A percentile compares a stretch with the other conserved stretches of the same genome.
Evolutionary conservation across 768 basidiomycete species (phyloP).

Genomic region (Paxillus involutus): DNA sequence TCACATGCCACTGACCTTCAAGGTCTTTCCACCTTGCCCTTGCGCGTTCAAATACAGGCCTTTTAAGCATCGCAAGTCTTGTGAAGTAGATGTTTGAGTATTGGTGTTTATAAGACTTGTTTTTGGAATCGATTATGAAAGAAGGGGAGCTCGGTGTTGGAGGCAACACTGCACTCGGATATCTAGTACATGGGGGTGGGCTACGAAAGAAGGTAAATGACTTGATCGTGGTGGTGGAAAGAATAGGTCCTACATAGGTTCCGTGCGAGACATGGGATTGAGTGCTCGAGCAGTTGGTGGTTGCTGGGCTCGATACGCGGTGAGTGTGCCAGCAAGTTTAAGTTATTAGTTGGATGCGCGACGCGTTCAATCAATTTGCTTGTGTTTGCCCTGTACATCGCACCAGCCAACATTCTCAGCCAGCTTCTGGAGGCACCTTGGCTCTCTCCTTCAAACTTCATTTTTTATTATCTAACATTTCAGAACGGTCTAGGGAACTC

Average conservation of each 20-base stretch:
- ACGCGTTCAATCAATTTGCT: constrained; percentile 9
- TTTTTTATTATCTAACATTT: too few species aligned
- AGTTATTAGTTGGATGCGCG: not conserved
- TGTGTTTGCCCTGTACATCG: not conserved
- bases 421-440: too few species aligned
- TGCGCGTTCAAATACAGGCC: constrained; percentile 50
- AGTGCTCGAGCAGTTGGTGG: not conserved
- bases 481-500: too few species aligned
- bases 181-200: constrained; percentile 24
- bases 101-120: constrained; percentile 62
- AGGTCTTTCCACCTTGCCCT: constrained; percentile 48
- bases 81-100: constrained; percentile 76
- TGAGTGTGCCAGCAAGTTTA: not conserved
- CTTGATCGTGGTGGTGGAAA: not conserved
- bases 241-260: constrained; percentile 4
- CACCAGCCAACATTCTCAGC: too few species aligned
- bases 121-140: constrained; percentile 42
- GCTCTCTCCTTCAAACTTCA: too few species aligned
- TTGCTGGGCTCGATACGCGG: not conserved
- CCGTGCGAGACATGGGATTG: not conserved
- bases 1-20: constrained; percentile 32
- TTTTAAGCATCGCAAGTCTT: constrained; percentile 49
- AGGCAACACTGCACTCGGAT: constrained; percentile 28
- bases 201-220: constrained; percentile 13
- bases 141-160: constrained; percentile 32